Evolutionary conservation across 2,329 filamentous ascomycete genomes (phyloP).

Genomic region (Scedosporium dehoogii): DNA sequence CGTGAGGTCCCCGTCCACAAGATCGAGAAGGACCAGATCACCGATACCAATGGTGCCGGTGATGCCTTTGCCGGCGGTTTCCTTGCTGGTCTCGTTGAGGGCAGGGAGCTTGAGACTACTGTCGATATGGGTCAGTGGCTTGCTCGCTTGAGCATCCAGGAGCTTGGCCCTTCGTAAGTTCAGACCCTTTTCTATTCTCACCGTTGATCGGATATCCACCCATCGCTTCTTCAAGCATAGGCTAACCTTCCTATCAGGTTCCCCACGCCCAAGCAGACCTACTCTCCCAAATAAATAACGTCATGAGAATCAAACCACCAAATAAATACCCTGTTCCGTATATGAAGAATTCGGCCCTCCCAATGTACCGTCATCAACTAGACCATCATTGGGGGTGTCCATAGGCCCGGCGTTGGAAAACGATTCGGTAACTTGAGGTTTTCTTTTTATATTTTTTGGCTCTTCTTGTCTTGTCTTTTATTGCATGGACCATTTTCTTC

Average conservation of each 20-base stretch:
- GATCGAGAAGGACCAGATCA: constrained; percentile 70
- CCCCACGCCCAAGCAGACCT: constrained; percentile 74
- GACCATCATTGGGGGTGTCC: constrained; percentile 17
- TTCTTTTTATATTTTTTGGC: not conserved
- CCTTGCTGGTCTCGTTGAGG: constrained; percentile 77
- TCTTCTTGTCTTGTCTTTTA: not conserved
- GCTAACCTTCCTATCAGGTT: constrained; percentile 38
- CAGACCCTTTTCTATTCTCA: not conserved
- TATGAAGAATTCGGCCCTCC: not conserved
- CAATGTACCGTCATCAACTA: not conserved
- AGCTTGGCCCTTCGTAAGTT: constrained; percentile 90
- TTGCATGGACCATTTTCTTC: constrained; percentile 34
- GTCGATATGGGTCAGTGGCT: constrained; percentile 97
- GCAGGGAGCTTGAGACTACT: constrained; percentile 65
- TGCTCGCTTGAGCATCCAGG: constrained; percentile 84
- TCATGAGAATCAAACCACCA: not conserved
- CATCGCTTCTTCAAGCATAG: not conserved
- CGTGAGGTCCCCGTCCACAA: constrained; percentile 73
- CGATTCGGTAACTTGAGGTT: constrained; percentile 11
- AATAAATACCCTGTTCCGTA: not conserved
- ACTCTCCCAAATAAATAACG: constrained; percentile 31
- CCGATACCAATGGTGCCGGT: constrained; percentile 93
- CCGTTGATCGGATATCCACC: not conserved
- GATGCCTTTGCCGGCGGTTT: constrained; percentile 96
- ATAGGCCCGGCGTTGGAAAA: constrained; percentile 15